Base-by-base conservation (phyloP, 495 filamentous ascomycete species). In the Daldinia decipiens region DNA sequence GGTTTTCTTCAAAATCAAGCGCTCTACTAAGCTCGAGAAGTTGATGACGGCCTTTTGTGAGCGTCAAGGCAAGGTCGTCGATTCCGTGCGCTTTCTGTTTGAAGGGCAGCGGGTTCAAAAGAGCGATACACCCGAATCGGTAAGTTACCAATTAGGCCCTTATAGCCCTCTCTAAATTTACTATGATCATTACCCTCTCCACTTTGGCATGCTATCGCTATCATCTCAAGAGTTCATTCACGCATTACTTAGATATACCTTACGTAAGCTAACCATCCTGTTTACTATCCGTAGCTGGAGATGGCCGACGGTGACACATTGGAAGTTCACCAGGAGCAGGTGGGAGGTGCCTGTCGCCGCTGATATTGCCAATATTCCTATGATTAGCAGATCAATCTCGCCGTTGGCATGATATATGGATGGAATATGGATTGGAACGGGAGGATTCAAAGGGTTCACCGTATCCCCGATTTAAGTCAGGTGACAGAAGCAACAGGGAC, bases 1-100 rank as follows among this genome's bases (percentile, higher is more conserved):
- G 74, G 96, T 99, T 70, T 99, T 99, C 81, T 99, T 99, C 86
- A 99, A 99, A 86, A 99, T 99, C 82, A 99, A 99, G 89, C 91
- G 95, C 5, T 93, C 91, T 5, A 99, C 96, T 0, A 90, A 91
- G 74, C 88, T 99, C 31, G 95, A 96, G 82, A 99, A 99, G 85
- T 82, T 99, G 40, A 99, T 99, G 96, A 93, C 95, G 67, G 96
- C 96, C 17, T 99, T 98, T 81, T 99, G 96, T 78, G 96, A 98
- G 67, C 89, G 96, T 2, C 94, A 97, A 72, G 96, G 96, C 72
- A 98, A 98, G 86, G 85, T 89, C 12, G 79, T 87, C 4, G 85
- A 84, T n/a, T 92, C 90, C 3, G 95, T 98, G 36, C 90, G 96
- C 21, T 99, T 99, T 80, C 83, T 99, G 1, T 99, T 98, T 75